Percentiles rank a stretch among this genome's conserved stretches.
phyloP scores from a whole-genome alignment of 2,329 filamentous ascomycete genomes.

The Bipolaris sorokiniana region DNA sequence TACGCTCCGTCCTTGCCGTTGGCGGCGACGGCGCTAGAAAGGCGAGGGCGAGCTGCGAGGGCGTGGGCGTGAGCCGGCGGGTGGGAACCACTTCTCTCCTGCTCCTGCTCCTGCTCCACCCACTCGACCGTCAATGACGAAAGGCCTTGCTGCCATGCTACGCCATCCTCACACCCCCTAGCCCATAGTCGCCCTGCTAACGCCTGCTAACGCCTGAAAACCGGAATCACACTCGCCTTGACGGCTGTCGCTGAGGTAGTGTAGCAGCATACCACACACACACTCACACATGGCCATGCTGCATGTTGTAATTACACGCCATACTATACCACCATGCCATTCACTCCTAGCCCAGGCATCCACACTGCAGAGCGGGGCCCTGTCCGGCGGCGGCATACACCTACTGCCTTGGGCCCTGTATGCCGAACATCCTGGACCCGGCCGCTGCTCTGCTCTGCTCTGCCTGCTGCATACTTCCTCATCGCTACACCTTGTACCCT shows the following conservation, averaged over 20 bases:
- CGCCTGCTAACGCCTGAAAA: slow-evolving; percentile 28
- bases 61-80: slow-evolving; percentile 22
- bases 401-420: slow-evolving; percentile 10
- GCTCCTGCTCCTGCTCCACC: slow-evolving; percentile 17
- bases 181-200: slow-evolving; percentile 28
- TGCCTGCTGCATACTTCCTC: slow-evolving; percentile 5
- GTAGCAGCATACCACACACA: no score
- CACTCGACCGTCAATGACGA: slow-evolving; percentile 28
- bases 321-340: no score
- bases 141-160: slow-evolving; percentile 13
- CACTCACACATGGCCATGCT: no score
- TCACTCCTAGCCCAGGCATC: slow-evolving; percentile 23
- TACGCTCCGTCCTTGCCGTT: slow-evolving; percentile 30
- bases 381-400: slow-evolving; percentile 19
- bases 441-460: background rate
- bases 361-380: slow-evolving; percentile 17
- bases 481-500: slow-evolving; percentile 21
- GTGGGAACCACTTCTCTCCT: slow-evolving; percentile 23
- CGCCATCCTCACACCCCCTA: slow-evolving; percentile 5
- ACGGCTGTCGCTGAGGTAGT: background rate
- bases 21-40: slow-evolving; percentile 30
- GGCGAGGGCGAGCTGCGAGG: slow-evolving; percentile 24
- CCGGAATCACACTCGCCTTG: slow-evolving; percentile 20
- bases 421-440: slow-evolving; percentile 16
- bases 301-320: no score